Conservation (phyloP, 805 yeast genomes). For the Saccharomycopsis sp. region DNA sequence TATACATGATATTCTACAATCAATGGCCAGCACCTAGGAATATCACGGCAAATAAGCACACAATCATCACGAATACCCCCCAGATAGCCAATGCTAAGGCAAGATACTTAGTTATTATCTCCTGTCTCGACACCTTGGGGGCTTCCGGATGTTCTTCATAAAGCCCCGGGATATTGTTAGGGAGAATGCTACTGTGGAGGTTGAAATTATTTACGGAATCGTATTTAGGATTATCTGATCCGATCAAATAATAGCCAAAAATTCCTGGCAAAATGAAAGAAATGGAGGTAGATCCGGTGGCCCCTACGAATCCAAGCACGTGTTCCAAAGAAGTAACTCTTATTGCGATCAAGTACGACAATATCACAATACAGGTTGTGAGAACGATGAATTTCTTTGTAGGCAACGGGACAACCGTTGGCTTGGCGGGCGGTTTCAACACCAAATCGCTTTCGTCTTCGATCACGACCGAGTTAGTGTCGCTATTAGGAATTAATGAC, state of each 20-base stretch:
- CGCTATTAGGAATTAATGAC: neutral
- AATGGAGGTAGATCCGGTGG: constrained; percentile 88
- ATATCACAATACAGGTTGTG: constrained; percentile 39
- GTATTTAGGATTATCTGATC: constrained; percentile 31
- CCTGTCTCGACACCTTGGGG: constrained; percentile 25
- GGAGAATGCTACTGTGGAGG: neutral
- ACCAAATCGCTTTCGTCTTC: constrained; percentile 9
- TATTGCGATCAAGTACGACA: constrained; percentile 59
- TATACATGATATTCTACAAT: no score
- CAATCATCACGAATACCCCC: constrained; percentile 55
- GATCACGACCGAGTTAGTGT: constrained; percentile 6
- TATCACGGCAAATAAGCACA: constrained; percentile 40
- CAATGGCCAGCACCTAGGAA: constrained; percentile 30
- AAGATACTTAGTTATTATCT: constrained; percentile 33
- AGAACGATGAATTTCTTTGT: constrained; percentile 31
- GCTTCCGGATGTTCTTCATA: constrained; percentile 7
- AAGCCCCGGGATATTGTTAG: constrained; percentile 2
- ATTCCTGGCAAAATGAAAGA: constrained; percentile 88
- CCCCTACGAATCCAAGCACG: constrained; percentile 82
- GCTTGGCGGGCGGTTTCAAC: neutral
- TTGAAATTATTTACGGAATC: constrained; percentile 20
- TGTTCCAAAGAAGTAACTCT: constrained; percentile 68
- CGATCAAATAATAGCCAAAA: constrained; percentile 70
- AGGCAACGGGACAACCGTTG: constrained; percentile 11
- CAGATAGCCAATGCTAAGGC: constrained; percentile 45